Evolutionary conservation across 257 asterid genomes (phyloP), one percentile per base, ranked within the genome.

Genomic region (Marsdenia floribunda): DNA sequence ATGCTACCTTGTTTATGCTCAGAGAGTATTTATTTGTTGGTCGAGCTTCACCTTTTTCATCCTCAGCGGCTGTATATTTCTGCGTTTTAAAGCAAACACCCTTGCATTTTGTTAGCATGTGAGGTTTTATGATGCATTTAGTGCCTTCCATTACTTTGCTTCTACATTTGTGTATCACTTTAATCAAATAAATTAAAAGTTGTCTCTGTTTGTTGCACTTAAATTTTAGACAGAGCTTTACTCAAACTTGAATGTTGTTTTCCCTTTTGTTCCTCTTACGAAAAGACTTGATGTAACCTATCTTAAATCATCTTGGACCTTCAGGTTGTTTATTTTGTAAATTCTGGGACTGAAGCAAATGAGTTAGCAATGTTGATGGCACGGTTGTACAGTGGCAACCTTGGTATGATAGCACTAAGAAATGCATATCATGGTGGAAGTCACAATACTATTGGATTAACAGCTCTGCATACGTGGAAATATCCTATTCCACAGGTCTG

Each of bases 341-440:
- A 93, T 85, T 93, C 98, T 54, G 97, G 97, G 81, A 90, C 97
- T 10, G 98, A 93, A 87, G 97, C 98, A 70, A 93, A 91, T 76
- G 98, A 93, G 82, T 86, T 93, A 72, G 98, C 98, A 66, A 87
- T 86, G 95, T 37, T 93, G 83, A 92, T 94, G 97, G 98, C 98
- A n/a, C 82, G 97, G 29, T 58, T 94, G 74, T 92, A 94, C 82
- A 91, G 83, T 70, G 90, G 98, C 37, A 89, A 79, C 90, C 94
- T 92, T 71, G 86, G 90, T 64, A 87, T 94, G 95, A 84, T 94
- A 74, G 97, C 96, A 61, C 79, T 94, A 67, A 88, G 98, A 84
- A 94, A 94, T 76, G 96, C 98, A 7, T 94, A 94, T 84, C 98
- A 94, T 80, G 98, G 98, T 42, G 98, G 98, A 72, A 94, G 97